These are phyloP conservation scores for Schizochytrium sp. DNA, from an alignment of 108 stramenopile genomes.

Conservation along the genomic window DNA sequence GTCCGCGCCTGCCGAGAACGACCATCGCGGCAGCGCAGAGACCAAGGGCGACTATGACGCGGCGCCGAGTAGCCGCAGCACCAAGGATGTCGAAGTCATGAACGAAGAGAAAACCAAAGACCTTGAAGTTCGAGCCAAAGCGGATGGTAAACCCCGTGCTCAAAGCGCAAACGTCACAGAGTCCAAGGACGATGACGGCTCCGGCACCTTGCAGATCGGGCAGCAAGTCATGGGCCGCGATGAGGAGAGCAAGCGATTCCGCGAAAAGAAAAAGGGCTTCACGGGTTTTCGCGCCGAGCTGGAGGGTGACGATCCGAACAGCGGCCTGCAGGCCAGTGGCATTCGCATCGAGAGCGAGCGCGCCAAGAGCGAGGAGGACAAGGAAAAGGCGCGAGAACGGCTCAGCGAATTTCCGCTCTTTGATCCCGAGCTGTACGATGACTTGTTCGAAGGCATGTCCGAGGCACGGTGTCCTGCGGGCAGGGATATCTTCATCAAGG, in stretches of 20 bases:
- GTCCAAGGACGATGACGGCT: background rate
- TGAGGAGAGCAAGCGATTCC: slow-evolving; percentile 13
- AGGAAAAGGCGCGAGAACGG: background rate
- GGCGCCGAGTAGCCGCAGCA: background rate
- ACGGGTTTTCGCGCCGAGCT: background rate
- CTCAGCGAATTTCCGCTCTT: background rate
- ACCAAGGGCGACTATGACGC: background rate
- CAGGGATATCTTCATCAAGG: background rate
- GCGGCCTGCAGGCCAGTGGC: background rate
- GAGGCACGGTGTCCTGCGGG: background rate
- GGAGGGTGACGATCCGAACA: background rate
- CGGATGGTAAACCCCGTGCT: too few relatives aligned
- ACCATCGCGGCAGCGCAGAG: background rate
- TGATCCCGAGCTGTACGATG: background rate
- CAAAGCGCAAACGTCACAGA: too few relatives aligned
- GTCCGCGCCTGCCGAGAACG: background rate
- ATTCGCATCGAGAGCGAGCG: background rate
- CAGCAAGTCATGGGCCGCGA: background rate
- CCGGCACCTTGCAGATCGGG: background rate
- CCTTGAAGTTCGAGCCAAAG: too few relatives aligned
- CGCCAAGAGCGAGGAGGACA: background rate
- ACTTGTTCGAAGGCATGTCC: background rate
- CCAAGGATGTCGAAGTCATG: background rate
- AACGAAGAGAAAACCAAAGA: background rate
- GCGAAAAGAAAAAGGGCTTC: slow-evolving; percentile 1